phyloP scores from a whole-genome alignment of 2,329 filamentous ascomycete species.

The Talaromyces sp. region DNA sequence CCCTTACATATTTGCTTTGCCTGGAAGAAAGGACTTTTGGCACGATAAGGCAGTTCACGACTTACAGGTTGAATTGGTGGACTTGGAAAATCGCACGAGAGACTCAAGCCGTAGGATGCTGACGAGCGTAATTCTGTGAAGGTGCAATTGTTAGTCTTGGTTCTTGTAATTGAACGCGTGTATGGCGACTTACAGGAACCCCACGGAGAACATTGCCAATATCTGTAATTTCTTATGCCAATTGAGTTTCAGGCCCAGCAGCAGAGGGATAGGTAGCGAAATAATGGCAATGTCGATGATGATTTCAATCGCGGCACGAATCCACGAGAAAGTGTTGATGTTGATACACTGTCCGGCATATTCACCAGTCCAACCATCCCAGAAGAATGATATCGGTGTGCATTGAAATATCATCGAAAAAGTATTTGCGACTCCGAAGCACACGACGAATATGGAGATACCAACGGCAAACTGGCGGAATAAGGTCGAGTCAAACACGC shows the following conservation, averaged over 20 bases:
- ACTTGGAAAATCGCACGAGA: constrained; percentile 37
- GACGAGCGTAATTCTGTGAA: constrained; percentile 37
- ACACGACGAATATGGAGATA: constrained; percentile 49
- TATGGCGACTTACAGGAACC: constrained; percentile 35
- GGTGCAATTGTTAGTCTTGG: neutral
- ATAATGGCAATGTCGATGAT: constrained; percentile 51
- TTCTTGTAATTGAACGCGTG: neutral
- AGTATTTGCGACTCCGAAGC: constrained; percentile 37
- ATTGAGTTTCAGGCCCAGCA: constrained; percentile 41
- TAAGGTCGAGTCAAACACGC: constrained; percentile 45
- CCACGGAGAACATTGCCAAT: constrained; percentile 48
- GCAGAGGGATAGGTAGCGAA: constrained; percentile 45
- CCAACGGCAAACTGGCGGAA: constrained; percentile 42
- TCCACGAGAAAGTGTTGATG: constrained; percentile 48
- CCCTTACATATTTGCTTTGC: too few species aligned
- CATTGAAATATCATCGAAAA: constrained; percentile 25
- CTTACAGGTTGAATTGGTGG: constrained; percentile 35
- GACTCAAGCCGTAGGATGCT: constrained; percentile 39
- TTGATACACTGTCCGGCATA: constrained; percentile 47
- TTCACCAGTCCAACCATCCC: constrained; percentile 50
- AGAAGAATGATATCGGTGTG: constrained; percentile 43
- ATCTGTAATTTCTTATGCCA: constrained; percentile 49
- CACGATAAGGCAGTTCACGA: neutral
- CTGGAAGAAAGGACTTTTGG: neutral
- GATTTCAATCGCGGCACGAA: constrained; percentile 52